phyloP scores from a whole-genome alignment of 352 stramenopile species.

The Lagenidium sp. region DNA sequence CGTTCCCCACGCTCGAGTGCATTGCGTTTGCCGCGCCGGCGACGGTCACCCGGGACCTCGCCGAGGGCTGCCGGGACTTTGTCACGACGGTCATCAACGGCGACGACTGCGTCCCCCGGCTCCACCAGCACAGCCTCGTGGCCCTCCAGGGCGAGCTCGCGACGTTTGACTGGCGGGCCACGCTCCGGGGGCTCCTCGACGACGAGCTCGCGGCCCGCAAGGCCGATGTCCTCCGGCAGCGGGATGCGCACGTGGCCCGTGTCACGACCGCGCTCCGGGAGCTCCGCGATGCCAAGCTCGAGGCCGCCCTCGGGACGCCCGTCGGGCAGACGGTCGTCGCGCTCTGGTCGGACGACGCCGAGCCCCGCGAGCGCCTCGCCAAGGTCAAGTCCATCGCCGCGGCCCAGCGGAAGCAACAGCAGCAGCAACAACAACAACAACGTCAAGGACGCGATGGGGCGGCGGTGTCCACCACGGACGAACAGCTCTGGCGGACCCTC shows the following conservation, averaged over 20 bases:
- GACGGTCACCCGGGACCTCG: constrained; percentile 57
- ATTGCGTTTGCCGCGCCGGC: constrained; percentile 63
- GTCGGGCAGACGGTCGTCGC: constrained; percentile 18
- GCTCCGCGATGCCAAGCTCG: constrained; percentile 34
- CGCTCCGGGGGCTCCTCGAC: constrained; percentile 40
- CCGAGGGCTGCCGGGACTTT: constrained; percentile 33
- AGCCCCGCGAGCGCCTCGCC: not conserved
- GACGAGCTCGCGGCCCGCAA: constrained; percentile 60
- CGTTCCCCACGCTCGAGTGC: constrained; percentile 45
- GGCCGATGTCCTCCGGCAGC: constrained; percentile 26
- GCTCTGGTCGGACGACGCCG: not conserved
- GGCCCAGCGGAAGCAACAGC: not conserved
- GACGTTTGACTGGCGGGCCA: constrained; percentile 53
- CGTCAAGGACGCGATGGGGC: not conserved
- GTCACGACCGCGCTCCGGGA: constrained; percentile 30
- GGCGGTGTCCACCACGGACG: not conserved
- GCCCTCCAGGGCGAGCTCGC: constrained; percentile 55
- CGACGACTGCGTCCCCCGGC: constrained; percentile 73
- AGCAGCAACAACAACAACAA: not conserved
- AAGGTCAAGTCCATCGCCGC: not conserved
- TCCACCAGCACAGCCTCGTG: constrained; percentile 68
- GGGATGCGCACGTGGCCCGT: constrained; percentile 36
- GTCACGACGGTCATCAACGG: constrained; percentile 71
- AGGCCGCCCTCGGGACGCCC: constrained; percentile 1
- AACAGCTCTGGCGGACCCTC: not conserved